These are phyloP conservation scores for Ophiosphaerella herpotricha DNA, from an alignment of 2,329 filamentous ascomycete genomes.

Conservation along the genomic window DNA sequence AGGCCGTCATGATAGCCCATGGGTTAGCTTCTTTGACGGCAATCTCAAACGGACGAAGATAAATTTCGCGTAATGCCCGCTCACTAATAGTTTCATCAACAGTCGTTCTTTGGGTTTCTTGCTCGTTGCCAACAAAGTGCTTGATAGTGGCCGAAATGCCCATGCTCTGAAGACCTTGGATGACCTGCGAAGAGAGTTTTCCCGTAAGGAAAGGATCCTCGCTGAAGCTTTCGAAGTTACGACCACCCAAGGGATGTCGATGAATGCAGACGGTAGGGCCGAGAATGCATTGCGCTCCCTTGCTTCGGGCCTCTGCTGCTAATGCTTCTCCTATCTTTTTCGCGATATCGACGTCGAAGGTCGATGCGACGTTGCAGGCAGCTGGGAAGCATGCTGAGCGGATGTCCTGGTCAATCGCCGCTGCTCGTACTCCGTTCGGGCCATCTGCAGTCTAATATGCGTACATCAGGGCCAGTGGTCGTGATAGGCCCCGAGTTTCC, in stretches of 20 bases:
- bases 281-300: background rate
- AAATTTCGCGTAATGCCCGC: slow-evolving; percentile 63
- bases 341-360: background rate
- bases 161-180: slow-evolving; percentile 57
- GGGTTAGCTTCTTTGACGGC: slow-evolving; percentile 57
- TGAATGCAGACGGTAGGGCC: background rate
- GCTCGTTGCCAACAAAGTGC: slow-evolving; percentile 55
- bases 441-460: background rate
- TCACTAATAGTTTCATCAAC: slow-evolving; percentile 42
- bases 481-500: background rate
- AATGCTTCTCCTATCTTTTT: background rate
- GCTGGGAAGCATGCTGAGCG: slow-evolving; percentile 1
- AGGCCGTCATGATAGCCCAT: slow-evolving; percentile 57
- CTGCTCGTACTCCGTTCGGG: background rate
- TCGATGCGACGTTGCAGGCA: background rate
- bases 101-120: slow-evolving; percentile 49
- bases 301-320: background rate
- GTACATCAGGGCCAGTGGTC: too few species aligned
- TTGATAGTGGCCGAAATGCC: slow-evolving; percentile 59
- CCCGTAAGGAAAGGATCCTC: slow-evolving; percentile 67
- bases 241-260: slow-evolving; percentile 68
- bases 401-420: background rate
- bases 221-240: slow-evolving; percentile 74
- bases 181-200: slow-evolving; percentile 53
- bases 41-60: slow-evolving; percentile 4